Conservation (phyloP, 176 grass and related monocot species). For the Lolium rigidum region DNA sequence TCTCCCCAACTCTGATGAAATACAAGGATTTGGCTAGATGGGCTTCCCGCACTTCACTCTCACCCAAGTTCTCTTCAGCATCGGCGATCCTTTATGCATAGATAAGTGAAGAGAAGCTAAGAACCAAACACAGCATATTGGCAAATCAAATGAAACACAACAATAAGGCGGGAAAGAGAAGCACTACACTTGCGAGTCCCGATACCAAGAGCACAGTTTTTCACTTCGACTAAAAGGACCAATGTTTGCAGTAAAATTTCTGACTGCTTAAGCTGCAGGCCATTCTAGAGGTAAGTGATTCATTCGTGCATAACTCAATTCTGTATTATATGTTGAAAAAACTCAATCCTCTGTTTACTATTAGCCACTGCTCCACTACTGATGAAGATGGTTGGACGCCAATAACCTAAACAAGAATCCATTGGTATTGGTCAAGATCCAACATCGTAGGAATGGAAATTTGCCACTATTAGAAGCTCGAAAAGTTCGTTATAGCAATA, state of each 20-base stretch:
- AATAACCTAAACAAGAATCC: background rate
- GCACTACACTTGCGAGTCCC: background rate
- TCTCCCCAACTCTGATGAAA: slow-evolving; percentile 86
- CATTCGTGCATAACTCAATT: background rate
- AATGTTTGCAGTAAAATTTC: background rate
- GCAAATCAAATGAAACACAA: slow-evolving; percentile 2
- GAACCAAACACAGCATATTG: slow-evolving; percentile 7
- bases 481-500: background rate
- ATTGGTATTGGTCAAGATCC: background rate
- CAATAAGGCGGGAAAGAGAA: background rate
- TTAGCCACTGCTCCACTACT: background rate
- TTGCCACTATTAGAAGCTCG: background rate
- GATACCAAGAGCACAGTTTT: background rate
- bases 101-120: slow-evolving; percentile 22
- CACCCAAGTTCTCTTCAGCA: slow-evolving; percentile 98
- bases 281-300: background rate
- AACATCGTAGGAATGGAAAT: background rate
- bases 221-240: slow-evolving; percentile 2
- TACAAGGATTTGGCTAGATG: slow-evolving; percentile 94
- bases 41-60: slow-evolving; percentile 99
- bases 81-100: slow-evolving; percentile 76
- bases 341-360: background rate
- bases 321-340: too few species aligned
- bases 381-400: background rate
- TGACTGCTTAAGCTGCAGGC: background rate